Evolutionary conservation across 1,284 basidiomycete genomes (phyloP).

Genomic region (Trametes versicolor): DNA sequence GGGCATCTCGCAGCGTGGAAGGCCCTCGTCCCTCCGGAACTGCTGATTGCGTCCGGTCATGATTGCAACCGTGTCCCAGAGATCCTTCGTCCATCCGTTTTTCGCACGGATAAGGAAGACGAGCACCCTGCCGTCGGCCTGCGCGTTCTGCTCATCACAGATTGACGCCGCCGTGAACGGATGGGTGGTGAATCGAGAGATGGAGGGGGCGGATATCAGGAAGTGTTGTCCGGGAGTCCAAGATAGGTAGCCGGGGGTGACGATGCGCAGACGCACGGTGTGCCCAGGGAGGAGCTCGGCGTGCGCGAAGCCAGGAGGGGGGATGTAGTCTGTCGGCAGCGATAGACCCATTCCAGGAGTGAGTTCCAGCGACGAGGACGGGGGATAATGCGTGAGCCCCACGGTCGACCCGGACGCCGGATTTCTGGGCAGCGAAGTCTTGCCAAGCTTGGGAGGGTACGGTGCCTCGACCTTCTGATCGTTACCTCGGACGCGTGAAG

Average conservation of each 20-base stretch:
- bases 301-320: slow-evolving; percentile 77
- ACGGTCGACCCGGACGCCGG: slow-evolving; percentile 14
- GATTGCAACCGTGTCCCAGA: slow-evolving; percentile 68
- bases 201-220: slow-evolving; percentile 75
- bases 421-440: slow-evolving; percentile 1
- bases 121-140: slow-evolving; percentile 63
- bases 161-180: slow-evolving; percentile 85
- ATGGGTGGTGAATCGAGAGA: slow-evolving; percentile 77
- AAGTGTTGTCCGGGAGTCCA: slow-evolving; percentile 89
- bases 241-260: slow-evolving; percentile 65
- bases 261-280: slow-evolving; percentile 78
- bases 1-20: slow-evolving; percentile 47
- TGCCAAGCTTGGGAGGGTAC: slow-evolving; percentile 5
- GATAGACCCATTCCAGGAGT: slow-evolving; percentile 15
- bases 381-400: slow-evolving; percentile 30
- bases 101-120: slow-evolving; percentile 82
- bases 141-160: slow-evolving; percentile 61
- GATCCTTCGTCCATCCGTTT: slow-evolving; percentile 78
- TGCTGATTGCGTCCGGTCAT: slow-evolving; percentile 45
- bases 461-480: slow-evolving; percentile 16
- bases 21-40: slow-evolving; percentile 46
- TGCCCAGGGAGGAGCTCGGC: slow-evolving; percentile 84
- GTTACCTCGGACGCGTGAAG: slow-evolving; percentile 1
- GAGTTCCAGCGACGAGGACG: slow-evolving; percentile 19
- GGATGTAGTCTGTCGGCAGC: slow-evolving; percentile 48